Evolutionary conservation across 306 rosid genomes (phyloP).

Genomic region (Casuarina equisetifolia): DNA sequence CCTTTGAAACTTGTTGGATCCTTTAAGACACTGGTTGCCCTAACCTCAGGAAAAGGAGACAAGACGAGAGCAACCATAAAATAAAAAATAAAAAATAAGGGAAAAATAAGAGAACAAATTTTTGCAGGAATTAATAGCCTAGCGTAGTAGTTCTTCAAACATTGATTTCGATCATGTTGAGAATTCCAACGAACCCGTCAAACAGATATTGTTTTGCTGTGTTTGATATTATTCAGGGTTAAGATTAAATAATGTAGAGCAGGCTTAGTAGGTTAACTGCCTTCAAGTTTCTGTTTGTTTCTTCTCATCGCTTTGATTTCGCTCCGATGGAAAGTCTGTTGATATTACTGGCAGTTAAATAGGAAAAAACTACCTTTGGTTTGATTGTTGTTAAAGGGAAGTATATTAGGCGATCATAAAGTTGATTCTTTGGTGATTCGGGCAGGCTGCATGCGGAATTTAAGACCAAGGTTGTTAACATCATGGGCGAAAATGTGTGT

Average conservation of each 20-base stretch:
- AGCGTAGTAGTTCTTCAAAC: no score
- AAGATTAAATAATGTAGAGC: background rate
- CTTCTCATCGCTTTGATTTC: background rate
- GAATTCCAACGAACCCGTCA: background rate
- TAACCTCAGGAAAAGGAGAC: no score
- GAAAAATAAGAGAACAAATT: no score
- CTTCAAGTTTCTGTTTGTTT: background rate
- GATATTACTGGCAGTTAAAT: no score
- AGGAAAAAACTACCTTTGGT: background rate
- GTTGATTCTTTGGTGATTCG: conserved; percentile 13
- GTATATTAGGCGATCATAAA: background rate
- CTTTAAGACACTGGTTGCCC: no score
- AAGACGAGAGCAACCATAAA: no score
- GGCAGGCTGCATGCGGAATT: conserved; percentile 1
- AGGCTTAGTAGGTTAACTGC: background rate
- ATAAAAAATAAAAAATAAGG: no score
- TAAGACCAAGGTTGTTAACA: conserved; percentile 10
- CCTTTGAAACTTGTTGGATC: no score
- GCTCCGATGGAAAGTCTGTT: no score
- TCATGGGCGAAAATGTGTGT: conserved; percentile 48
- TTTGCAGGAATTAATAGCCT: no score
- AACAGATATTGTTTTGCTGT: background rate
- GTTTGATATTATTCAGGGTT: background rate
- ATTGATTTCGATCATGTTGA: no score
- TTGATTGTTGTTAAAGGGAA: background rate